A percentile compares a stretch with the other conserved stretches of the same genome.
Evolutionary conservation across 2,329 filamentous ascomycete genomes (phyloP).

Genomic region (Nemania sp.): DNA sequence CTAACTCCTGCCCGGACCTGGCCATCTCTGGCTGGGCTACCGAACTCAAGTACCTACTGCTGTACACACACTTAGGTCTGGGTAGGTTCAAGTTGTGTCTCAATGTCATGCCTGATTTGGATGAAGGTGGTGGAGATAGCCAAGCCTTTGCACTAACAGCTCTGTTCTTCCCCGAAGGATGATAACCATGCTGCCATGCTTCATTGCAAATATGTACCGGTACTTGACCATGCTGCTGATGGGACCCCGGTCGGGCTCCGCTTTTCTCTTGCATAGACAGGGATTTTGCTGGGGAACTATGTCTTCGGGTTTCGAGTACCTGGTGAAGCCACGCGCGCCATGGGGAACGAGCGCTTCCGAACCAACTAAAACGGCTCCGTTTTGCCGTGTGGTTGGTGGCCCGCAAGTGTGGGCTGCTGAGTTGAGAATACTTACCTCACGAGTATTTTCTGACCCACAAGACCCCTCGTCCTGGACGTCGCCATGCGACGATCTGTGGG

Average conservation of each 20-base stretch:
- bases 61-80: background rate
- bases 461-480: constrained; percentile 42
- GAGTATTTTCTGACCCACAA: constrained; percentile 28
- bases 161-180: constrained; percentile 33
- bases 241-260: constrained; percentile 40
- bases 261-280: constrained; percentile 46
- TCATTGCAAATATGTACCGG: constrained; percentile 37
- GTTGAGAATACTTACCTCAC: constrained; percentile 16
- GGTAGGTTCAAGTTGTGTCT: constrained; percentile 13
- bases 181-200: constrained; percentile 36
- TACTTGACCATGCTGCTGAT: constrained; percentile 46
- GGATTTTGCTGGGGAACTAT: constrained; percentile 33
- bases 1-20: background rate
- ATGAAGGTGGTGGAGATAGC: constrained; percentile 22
- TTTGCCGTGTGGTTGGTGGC: constrained; percentile 32
- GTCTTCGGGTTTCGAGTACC: constrained; percentile 43
- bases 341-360: constrained; percentile 38
- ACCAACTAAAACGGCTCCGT: constrained; percentile 11
- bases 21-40: background rate
- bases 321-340: constrained; percentile 46
- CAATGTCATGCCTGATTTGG: constrained; percentile 26
- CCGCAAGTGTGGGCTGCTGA: constrained; percentile 23
- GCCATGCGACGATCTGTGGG: constrained; percentile 48
- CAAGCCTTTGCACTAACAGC: constrained; percentile 13
- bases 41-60: no score